Base-by-base conservation (phyloP, 2,329 filamentous ascomycete genomes). In the Aspergillus cejpii region DNA sequence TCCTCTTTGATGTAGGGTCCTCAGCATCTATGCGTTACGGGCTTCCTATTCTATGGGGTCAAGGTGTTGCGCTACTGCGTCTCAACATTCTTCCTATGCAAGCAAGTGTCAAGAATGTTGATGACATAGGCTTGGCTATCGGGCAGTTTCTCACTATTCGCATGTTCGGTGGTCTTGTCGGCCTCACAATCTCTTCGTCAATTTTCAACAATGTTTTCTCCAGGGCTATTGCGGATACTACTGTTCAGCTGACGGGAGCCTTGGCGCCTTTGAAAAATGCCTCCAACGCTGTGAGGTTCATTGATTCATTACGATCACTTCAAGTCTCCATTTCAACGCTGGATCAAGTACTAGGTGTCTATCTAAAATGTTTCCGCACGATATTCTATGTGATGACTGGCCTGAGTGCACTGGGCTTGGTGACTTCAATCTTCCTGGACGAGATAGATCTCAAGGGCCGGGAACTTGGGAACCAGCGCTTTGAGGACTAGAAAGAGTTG, bases 71-170 rank as follows among this genome's bases (percentile, higher is more conserved):
- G 2, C 15, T 47, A 15, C n/a, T 47, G 10, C 44, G 44, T 14
- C 40, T 47, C 10, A 43, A 33, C 6, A 28, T 27, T 15, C 39
- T 47, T 43, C 44, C 44, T 2, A 43, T 47, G 34, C 36, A 47
- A 29, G 44, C 44, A 6, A 47, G 44, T 11, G 44, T 47, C 20
- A 43, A 47, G 15, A 19, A 33, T 4, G 17, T 43, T 12, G 15
- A 43, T 7, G 44, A 47, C 20, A 47, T 34, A 2, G 15, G 44
- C 20, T n/a, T 43, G 8, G 44, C 44, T 11, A 47, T 47, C 12
- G 44, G 34, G 10, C 34, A 37, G 14, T 33, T 33, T 33, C 15
- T 33, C 2, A 19, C 28, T 1, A 34, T 34, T 11, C 39, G 39
- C 28, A 33, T 42, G 27, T 34, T 42, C 12, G 39, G 39, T 1